A percentile compares a stretch with the other conserved stretches of the same genome.
Conservation (phyloP, 116 monocot species). For the Dioscorea cayenensis region DNA sequence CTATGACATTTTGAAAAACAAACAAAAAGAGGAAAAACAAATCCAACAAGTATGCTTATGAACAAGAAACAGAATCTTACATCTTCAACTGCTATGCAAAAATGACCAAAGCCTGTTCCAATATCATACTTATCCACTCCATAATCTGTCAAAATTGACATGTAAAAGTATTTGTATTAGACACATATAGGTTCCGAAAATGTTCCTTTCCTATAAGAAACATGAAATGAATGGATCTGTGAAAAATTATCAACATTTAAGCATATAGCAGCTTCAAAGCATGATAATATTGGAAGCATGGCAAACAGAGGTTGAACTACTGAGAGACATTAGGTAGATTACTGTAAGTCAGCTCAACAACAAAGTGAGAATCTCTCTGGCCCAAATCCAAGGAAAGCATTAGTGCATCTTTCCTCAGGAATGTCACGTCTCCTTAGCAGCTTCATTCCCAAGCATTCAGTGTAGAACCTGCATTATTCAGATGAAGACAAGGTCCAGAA, state of each 20-base stretch:
- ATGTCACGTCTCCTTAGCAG: too few species aligned
- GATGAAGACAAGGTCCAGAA: slow-evolving; percentile 3
- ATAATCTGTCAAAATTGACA: slow-evolving; percentile 46
- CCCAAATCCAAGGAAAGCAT: too few species aligned
- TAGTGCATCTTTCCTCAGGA: too few species aligned
- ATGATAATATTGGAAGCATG: too few species aligned
- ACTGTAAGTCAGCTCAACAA: too few species aligned
- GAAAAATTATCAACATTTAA: too few species aligned
- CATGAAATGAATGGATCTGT: too few species aligned
- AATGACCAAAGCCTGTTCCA: slow-evolving; percentile 78
- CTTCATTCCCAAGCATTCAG: slow-evolving; percentile 88
- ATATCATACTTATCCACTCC: slow-evolving; percentile 76
- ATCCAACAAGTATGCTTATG: neutral
- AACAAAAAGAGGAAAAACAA: neutral
- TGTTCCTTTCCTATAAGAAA: too few species aligned
- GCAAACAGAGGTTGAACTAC: too few species aligned
- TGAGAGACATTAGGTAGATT: too few species aligned
- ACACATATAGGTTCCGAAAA: neutral
- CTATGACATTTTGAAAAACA: neutral
- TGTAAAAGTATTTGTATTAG: neutral
- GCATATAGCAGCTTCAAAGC: too few species aligned
- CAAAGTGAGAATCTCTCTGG: too few species aligned
- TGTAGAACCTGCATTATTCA: slow-evolving; percentile 60
- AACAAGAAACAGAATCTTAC: slow-evolving; percentile 46
- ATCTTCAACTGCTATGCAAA: slow-evolving; percentile 83